Conservation (phyloP, 2,329 filamentous ascomycete species). For the Emmonsia crescens region DNA sequence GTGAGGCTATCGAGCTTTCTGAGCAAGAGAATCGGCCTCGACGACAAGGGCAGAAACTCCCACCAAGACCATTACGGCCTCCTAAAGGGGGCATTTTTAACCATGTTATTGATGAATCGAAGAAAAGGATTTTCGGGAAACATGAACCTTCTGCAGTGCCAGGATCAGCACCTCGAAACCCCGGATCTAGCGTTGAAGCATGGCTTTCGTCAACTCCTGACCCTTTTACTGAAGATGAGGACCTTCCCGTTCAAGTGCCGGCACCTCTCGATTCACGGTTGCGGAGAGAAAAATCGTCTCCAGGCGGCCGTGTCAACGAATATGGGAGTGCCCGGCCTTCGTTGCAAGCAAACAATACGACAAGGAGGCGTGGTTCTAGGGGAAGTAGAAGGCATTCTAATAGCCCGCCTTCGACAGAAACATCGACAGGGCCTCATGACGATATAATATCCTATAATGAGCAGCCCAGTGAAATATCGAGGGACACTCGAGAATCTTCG, state of each 20-base stretch:
- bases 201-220: slow-evolving; percentile 50
- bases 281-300: slow-evolving; percentile 19
- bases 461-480: slow-evolving; percentile 1
- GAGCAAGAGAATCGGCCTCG: slow-evolving; percentile 28
- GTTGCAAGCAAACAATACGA: neutral
- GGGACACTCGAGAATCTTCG: slow-evolving; percentile 12
- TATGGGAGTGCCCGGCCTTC: neutral
- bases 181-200: slow-evolving; percentile 47
- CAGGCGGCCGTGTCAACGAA: neutral
- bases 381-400: neutral
- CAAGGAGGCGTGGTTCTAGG: neutral
- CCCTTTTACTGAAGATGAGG: slow-evolving; percentile 39
- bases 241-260: slow-evolving; percentile 28
- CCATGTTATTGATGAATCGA: slow-evolving; percentile 35
- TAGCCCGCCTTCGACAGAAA: neutral
- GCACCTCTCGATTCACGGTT: slow-evolving; percentile 30
- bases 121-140: slow-evolving; percentile 35
- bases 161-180: slow-evolving; percentile 28
- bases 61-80: slow-evolving; percentile 19
- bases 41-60: slow-evolving; percentile 18
- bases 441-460: neutral
- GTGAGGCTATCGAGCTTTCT: slow-evolving; percentile 28
- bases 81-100: slow-evolving; percentile 34
- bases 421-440: neutral
- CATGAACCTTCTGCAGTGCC: slow-evolving; percentile 25